Base-by-base conservation (phyloP, 495 filamentous ascomycete genomes). In the Podospora pseudoanserina region DNA sequence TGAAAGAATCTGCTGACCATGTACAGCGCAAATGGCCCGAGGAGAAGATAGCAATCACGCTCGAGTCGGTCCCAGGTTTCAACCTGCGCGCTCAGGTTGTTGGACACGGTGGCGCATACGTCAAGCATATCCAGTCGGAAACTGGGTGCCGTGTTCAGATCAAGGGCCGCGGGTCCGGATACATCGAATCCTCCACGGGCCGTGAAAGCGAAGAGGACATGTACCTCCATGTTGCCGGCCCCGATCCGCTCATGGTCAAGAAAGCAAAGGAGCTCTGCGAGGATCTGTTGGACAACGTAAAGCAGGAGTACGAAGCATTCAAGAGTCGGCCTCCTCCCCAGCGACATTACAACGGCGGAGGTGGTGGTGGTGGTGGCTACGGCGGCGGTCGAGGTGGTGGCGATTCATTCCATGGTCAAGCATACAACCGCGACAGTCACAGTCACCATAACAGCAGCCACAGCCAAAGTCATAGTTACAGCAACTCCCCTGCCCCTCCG, bases 81-180 rank as follows among this genome's bases (percentile, higher is more conserved):
- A 99, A 99, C 70, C 83, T 98, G 57, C 88, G 95, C 66, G 95
- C 95, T 58, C 92, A 97, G 73, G 93, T 99, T 58, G 95, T 99
- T 63, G 95, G 95, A 20, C 91, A 94, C 73, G 91, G 92, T 44
- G 95, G 95, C 63, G 87, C 90, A 26, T 96, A 97, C 73, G 95
- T 99, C 56, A 99, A 99, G 79, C 92, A 97, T 73, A 97, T 99
- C 72, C 94, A 98, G 77, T 88, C 92, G 75, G 92, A 96, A 77
- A 97, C 95, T 34, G 84, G 90, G 59, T 97, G 95, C 76, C 91
- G 93, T 72, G 95, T 99, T 18, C 95, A 98, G 75, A 97, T 99
- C 80, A 99, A 98, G 73, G 95, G 95, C 49, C 91, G 92, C 65
- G 93, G 93, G n/a, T 98, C 95, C 53, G 94, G 94, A 18, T 99